Evolutionary conservation across 306 rosid genomes (phyloP).

Genomic region (Hylodesmum podocarpum): DNA sequence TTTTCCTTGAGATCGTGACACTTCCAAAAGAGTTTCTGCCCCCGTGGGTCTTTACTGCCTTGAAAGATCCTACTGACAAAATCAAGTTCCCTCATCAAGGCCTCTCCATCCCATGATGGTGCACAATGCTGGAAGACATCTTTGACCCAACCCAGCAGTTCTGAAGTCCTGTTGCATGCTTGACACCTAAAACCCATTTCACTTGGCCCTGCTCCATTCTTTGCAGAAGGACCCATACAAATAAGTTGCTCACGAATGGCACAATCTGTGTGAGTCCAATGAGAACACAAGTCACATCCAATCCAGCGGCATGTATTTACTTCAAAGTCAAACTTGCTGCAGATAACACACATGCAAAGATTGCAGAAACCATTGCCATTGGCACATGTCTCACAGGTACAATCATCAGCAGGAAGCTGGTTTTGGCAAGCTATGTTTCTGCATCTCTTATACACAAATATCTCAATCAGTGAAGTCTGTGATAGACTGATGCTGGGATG

Average conservation of each 20-base stretch:
- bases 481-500: slow-evolving; percentile 91
- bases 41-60: slow-evolving; percentile 89
- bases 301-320: slow-evolving; percentile 98
- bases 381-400: slow-evolving; percentile 86
- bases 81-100: slow-evolving; percentile 86
- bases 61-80: slow-evolving; percentile 89
- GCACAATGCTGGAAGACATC: slow-evolving; percentile 98
- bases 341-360: slow-evolving; percentile 96
- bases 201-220: slow-evolving; percentile 71
- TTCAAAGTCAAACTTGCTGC: slow-evolving; percentile 99
- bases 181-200: slow-evolving; percentile 98
- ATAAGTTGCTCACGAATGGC: slow-evolving; percentile 93
- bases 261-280: slow-evolving; percentile 99
- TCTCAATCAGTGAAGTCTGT: slow-evolving; percentile 78
- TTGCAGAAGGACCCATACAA: slow-evolving; percentile 68
- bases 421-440: slow-evolving; percentile 91
- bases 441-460: slow-evolving; percentile 89
- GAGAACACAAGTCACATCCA: slow-evolving; percentile 95
- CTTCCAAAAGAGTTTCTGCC: slow-evolving; percentile 75
- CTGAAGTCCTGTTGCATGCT: slow-evolving; percentile 93
- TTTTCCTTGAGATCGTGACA: slow-evolving; percentile 88
- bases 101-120: slow-evolving; percentile 87
- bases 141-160: slow-evolving; percentile 96
- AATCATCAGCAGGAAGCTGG: slow-evolving; percentile 95
- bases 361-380: slow-evolving; percentile 93